Evolutionary conservation across 2,329 filamentous ascomycete genomes (phyloP).

Genomic region (Colletotrichum acutatum): DNA sequence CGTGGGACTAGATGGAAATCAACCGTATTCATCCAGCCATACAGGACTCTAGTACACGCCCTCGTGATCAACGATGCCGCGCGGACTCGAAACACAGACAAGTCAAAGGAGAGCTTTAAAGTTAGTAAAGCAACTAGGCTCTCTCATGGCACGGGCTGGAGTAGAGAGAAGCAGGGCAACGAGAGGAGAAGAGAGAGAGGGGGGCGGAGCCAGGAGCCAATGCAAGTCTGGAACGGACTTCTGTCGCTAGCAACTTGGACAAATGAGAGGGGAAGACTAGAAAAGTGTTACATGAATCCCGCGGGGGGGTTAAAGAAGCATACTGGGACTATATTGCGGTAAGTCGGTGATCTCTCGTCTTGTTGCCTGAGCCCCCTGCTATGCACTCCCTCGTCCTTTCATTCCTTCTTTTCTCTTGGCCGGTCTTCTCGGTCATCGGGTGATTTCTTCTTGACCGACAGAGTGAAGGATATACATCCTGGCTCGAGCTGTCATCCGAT

Average conservation of each 20-base stretch:
- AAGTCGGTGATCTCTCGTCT: constrained; percentile 17
- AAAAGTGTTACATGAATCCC: constrained; percentile 1
- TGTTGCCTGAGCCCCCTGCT: not conserved
- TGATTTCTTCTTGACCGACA: constrained; percentile 22
- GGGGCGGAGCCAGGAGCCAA: constrained; percentile 13
- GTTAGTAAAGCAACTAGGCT: not conserved
- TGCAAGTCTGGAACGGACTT: constrained; percentile 23
- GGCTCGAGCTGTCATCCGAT: constrained; percentile 16
- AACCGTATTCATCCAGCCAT: constrained; percentile 1
- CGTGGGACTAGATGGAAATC: not conserved
- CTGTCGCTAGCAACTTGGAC: constrained; percentile 18
- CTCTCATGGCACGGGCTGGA: not conserved
- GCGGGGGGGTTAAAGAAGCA: constrained; percentile 4
- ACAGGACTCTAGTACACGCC: not conserved
- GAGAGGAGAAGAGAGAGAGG: constrained; percentile 4
- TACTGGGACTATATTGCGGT: constrained; percentile 12
- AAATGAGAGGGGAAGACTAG: constrained; percentile 10
- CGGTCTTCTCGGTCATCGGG: constrained; percentile 20
- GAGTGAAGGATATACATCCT: constrained; percentile 20
- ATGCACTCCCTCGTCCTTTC: not conserved
- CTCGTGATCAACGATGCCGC: constrained; percentile 14
- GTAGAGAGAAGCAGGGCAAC: not conserved
- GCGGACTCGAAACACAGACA: not conserved
- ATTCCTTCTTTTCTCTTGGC: constrained; percentile 5
- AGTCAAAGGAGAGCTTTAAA: not conserved